Percentiles rank a stretch among this genome's conserved stretches.
phyloP scores from a whole-genome alignment of 768 basidiomycete genomes.

The Tephrocybe rancida region DNA sequence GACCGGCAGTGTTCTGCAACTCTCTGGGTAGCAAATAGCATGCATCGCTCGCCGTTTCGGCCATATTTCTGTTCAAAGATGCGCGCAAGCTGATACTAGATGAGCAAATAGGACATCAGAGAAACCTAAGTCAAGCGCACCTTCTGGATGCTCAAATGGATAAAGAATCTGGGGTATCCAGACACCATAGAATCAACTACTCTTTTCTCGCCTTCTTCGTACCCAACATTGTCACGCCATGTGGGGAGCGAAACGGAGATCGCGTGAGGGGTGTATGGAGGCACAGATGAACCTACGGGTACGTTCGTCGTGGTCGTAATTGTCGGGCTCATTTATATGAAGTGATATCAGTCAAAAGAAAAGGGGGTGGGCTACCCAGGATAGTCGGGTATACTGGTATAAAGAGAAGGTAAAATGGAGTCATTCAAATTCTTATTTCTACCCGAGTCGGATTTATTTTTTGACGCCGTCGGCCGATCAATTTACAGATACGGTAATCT shows the following conservation, averaged over 20 bases:
- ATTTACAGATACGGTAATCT: background rate
- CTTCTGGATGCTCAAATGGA: slow-evolving; percentile 83
- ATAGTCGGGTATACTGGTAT: background rate
- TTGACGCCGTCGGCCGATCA: slow-evolving; percentile 6
- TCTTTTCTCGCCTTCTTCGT: slow-evolving; percentile 86
- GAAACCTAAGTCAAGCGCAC: slow-evolving; percentile 39
- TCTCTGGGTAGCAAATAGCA: slow-evolving; percentile 75
- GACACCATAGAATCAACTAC: slow-evolving; percentile 80
- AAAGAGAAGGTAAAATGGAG: background rate
- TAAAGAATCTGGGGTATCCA: slow-evolving; percentile 95
- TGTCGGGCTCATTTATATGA: slow-evolving; percentile 13
- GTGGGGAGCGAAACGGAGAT: slow-evolving; percentile 95
- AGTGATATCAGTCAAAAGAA: background rate
- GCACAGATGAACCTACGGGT: slow-evolving; percentile 54
- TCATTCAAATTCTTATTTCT: background rate
- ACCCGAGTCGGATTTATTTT: slow-evolving; percentile 4
- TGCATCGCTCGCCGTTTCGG: slow-evolving; percentile 65
- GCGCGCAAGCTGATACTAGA: slow-evolving; percentile 61
- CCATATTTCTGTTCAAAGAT: slow-evolving; percentile 84
- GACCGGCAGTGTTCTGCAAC: slow-evolving; percentile 76
- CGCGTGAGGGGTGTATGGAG: slow-evolving; percentile 79
- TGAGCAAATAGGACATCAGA: background rate
- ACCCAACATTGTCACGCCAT: slow-evolving; percentile 89
- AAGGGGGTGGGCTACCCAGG: background rate
- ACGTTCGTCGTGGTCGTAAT: slow-evolving; percentile 22